These are phyloP conservation scores for Mortierella alpina DNA, from an alignment of 192 early-diverging fungal species.

Conservation along the genomic window DNA sequence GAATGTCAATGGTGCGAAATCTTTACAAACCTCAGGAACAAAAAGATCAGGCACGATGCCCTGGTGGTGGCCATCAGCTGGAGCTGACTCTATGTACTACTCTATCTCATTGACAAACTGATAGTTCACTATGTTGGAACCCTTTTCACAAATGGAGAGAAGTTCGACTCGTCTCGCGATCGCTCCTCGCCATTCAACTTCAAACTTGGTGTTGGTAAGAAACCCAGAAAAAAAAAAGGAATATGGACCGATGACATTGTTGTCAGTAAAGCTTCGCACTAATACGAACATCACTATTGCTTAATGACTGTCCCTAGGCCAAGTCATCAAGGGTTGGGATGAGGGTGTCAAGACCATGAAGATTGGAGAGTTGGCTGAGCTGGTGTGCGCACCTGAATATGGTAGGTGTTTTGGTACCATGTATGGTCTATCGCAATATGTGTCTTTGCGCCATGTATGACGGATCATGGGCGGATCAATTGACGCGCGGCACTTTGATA, in stretches of 20 bases:
- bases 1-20: constrained; percentile 25
- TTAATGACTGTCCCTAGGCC: constrained; percentile 14
- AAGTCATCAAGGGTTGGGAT: constrained; percentile 58
- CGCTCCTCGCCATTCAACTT: constrained; percentile 46
- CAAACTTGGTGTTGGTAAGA: constrained; percentile 43
- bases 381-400: constrained; percentile 51
- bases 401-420: constrained; percentile 23
- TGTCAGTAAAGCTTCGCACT: not conserved
- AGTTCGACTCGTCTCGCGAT: constrained; percentile 56
- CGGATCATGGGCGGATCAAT: too few species aligned
- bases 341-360: constrained; percentile 55
- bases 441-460: not conserved
- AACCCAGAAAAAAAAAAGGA: too few species aligned
- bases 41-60: not conserved
- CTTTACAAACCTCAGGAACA: not conserved
- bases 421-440: not conserved
- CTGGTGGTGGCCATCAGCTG: not conserved
- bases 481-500: not conserved
- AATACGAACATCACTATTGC: not conserved
- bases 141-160: constrained; percentile 65
- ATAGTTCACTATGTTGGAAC: constrained; percentile 73
- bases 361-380: constrained; percentile 55
- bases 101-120: not conserved
- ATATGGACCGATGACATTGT: not conserved
- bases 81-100: not conserved